Evolutionary conservation across 106 monocot genomes (phyloP), one percentile per base, ranked within the genome.

Genomic region (Dioscorea dumetorum): DNA sequence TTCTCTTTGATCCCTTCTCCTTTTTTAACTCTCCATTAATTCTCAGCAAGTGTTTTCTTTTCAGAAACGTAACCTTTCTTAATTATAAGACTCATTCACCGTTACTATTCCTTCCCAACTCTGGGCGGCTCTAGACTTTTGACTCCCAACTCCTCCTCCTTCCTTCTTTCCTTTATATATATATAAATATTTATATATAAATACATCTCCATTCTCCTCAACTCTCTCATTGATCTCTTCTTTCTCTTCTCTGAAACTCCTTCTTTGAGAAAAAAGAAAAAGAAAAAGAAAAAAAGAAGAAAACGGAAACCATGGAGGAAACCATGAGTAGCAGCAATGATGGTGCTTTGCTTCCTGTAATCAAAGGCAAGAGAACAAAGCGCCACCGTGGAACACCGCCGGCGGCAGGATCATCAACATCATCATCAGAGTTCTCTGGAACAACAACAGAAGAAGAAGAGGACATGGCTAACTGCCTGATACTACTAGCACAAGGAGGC

Each of bases 381-480:
- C 71, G 82, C 19, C 61, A 19, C 8, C 41, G 67, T 22, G 67
- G 41, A n/a, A 18, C 63, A 1, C 4, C 70, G 1, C 10, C 61
- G 5, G 12, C 24, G 0, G 13, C 64, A 14, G 22, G 72, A 32
- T 74, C 81, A 1, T 62, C 79, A 17, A 15, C 79, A 15, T 68
- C 85, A 21, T 79, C 82, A 3, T 12, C 64, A 0, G 67, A 22
- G 0, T 41, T 63, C 63, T 67, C 70, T 28, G 57, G 58, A 5
- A 65, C 56, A n/a, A 28, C 83, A 8, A 76, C 84, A 4, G 77
- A 72, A 57, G 82, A 91, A 49, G 85, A 88, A 34, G 86, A 86
- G 68, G 82, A 88, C 75, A 77, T 87, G 75, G 91, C 91, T 33
- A 54, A 80, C 16, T 85, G 87, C 76, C 82, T 91, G 48, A 85